Evolutionary conservation across 106 monocot genomes (phyloP).

Genomic region (Allium fistulosum): DNA sequence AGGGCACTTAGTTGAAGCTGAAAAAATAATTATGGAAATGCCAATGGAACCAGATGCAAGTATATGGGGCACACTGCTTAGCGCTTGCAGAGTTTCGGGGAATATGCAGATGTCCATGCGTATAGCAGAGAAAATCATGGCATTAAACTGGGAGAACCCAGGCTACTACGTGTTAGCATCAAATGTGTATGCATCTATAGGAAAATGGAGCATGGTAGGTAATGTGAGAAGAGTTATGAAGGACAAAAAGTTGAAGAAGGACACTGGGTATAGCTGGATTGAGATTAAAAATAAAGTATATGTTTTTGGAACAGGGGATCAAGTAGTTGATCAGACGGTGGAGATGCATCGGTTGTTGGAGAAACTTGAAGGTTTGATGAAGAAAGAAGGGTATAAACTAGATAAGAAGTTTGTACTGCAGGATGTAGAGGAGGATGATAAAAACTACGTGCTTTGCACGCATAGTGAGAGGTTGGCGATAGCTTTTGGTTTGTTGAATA

Average conservation of each 20-base stretch:
- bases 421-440: slow-evolving; percentile 21
- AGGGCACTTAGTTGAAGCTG: slow-evolving; percentile 12
- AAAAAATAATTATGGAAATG: slow-evolving; percentile 10
- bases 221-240: slow-evolving; percentile 12
- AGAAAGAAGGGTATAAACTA: slow-evolving; percentile 6
- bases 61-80: slow-evolving; percentile 21
- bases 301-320: slow-evolving; percentile 17
- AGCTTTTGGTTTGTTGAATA: slow-evolving; percentile 32
- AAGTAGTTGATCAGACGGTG: slow-evolving; percentile 4
- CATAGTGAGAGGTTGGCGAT: slow-evolving; percentile 43
- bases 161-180: slow-evolving; percentile 16
- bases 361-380: slow-evolving; percentile 8
- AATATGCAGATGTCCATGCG: slow-evolving; percentile 14
- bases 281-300: slow-evolving; percentile 15
- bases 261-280: slow-evolving; percentile 21
- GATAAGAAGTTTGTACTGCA: slow-evolving; percentile 7
- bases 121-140: slow-evolving; percentile 4
- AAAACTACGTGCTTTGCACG: slow-evolving; percentile 21
- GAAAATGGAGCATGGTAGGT: slow-evolving; percentile 13
- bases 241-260: slow-evolving; percentile 14
- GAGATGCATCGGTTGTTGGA: slow-evolving; percentile 21
- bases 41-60: slow-evolving; percentile 18
- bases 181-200: slow-evolving; percentile 17
- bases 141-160: slow-evolving; percentile 11
- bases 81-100: slow-evolving; percentile 17